Conservation (phyloP, 2,329 filamentous ascomycete genomes). For the Verticillium zaregamsianum region DNA sequence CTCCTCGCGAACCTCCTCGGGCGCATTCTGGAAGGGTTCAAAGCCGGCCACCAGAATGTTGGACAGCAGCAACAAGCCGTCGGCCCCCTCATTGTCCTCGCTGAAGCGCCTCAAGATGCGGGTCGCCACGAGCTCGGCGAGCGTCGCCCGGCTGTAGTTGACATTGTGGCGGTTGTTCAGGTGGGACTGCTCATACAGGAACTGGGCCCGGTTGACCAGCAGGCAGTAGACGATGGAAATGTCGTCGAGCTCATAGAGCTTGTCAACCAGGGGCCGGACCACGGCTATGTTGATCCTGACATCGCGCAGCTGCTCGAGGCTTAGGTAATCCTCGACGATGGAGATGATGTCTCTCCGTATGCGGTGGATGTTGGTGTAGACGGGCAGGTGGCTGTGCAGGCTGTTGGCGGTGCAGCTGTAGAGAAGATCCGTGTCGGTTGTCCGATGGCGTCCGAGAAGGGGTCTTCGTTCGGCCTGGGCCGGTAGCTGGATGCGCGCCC, state of each 20-base stretch:
- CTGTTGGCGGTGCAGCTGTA: conserved; percentile 50
- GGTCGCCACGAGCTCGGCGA: conserved; percentile 78
- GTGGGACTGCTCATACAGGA: conserved; percentile 72
- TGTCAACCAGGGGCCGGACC: conserved; percentile 77
- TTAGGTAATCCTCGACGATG: conserved; percentile 60
- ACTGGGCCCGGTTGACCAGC: conserved; percentile 76
- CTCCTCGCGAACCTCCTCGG: conserved; percentile 58
- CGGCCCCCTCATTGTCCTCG: conserved; percentile 68
- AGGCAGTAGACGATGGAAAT: conserved; percentile 82
- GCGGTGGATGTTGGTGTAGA: conserved; percentile 75
- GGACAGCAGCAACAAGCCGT: conserved; percentile 68
- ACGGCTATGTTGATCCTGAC: conserved; percentile 78
- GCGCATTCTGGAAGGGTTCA: conserved; percentile 80
- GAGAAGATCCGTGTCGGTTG: conserved; percentile 34
- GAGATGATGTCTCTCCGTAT: conserved; percentile 60
- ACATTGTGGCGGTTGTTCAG: conserved; percentile 77
- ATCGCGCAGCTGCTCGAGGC: conserved; percentile 72
- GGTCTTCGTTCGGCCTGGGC: conserved; percentile 26
- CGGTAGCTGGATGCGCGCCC: conserved; percentile 12
- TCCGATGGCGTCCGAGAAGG: conserved; percentile 30
- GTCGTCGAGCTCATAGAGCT: conserved; percentile 74
- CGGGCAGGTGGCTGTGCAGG: conserved; percentile 59
- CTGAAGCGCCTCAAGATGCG: conserved; percentile 74
- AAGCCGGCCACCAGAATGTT: conserved; percentile 81
- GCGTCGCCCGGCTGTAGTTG: conserved; percentile 69